Conservation (phyloP, 2,329 filamentous ascomycete species). For the Colletotrichum navitas region DNA sequence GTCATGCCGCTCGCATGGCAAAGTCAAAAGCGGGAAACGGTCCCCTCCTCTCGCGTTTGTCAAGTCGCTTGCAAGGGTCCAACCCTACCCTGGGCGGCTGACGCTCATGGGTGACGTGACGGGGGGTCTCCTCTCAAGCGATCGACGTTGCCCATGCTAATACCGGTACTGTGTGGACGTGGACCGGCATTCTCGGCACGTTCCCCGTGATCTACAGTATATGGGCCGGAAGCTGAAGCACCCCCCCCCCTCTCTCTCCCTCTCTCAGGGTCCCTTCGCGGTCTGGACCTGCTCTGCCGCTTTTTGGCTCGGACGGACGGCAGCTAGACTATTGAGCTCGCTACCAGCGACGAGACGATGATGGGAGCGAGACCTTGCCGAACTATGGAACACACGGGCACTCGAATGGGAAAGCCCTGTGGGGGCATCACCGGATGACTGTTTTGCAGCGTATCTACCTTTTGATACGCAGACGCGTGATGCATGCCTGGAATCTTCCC, state of each 20-base stretch:
- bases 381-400: background rate
- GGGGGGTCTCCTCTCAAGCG: background rate
- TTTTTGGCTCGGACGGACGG: slow-evolving; percentile 15
- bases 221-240: slow-evolving; percentile 1
- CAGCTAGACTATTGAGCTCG: background rate
- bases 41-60: slow-evolving; percentile 3
- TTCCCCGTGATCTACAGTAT: background rate
- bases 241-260: background rate
- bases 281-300: background rate
- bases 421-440: slow-evolving; percentile 2
- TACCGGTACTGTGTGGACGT: slow-evolving; percentile 10
- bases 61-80: slow-evolving; percentile 3
- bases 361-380: slow-evolving; percentile 13
- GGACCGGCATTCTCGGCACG: slow-evolving; percentile 12
- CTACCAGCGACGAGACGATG: slow-evolving; percentile 9
- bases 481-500: slow-evolving; percentile 7
- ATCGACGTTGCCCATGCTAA: background rate
- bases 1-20: slow-evolving; percentile 17
- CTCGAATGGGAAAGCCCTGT: background rate
- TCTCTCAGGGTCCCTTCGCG: background rate
- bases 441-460: background rate
- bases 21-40: slow-evolving; percentile 21
- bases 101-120: slow-evolving; percentile 7
- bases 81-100: slow-evolving; percentile 23
- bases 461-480: background rate